These are phyloP conservation scores for Firmiana major DNA, from an alignment of 345 rosid species.

Conservation along the genomic window DNA sequence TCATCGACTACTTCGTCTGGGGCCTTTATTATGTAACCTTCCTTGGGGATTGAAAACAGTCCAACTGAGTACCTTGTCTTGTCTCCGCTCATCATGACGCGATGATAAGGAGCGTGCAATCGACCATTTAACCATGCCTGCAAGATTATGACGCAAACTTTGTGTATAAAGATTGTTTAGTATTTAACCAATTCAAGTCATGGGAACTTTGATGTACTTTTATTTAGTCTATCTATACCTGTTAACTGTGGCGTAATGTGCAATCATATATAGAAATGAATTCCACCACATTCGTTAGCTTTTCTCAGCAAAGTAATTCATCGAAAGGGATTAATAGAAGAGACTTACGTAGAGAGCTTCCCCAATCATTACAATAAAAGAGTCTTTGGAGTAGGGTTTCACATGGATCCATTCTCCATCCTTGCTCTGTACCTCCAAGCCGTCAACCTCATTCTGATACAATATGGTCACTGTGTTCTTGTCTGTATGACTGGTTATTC, in stretches of 20 bases:
- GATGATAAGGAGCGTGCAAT: slow-evolving; percentile 6
- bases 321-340: no score
- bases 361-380: slow-evolving; percentile 10
- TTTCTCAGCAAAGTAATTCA: no score
- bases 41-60: not conserved
- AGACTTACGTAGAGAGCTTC: not conserved
- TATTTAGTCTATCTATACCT: no score
- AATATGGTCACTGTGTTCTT: slow-evolving; percentile 24
- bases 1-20: slow-evolving; percentile 12
- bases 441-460: no score
- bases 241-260: no score
- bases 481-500: slow-evolving; percentile 40
- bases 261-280: no score
- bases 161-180: not conserved
- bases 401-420: slow-evolving; percentile 27
- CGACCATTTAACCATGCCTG: slow-evolving; percentile 18
- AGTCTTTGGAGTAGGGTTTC: slow-evolving; percentile 12
- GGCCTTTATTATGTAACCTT: slow-evolving; percentile 3
- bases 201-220: no score
- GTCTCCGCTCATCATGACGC: slow-evolving; percentile 4
- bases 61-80: slow-evolving; percentile 2
- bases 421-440: slow-evolving; percentile 29
- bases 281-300: no score
- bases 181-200: no score
- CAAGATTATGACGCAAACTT: not conserved